Conservation (phyloP, 768 basidiomycete species). For the Agrocybe praecox region DNA sequence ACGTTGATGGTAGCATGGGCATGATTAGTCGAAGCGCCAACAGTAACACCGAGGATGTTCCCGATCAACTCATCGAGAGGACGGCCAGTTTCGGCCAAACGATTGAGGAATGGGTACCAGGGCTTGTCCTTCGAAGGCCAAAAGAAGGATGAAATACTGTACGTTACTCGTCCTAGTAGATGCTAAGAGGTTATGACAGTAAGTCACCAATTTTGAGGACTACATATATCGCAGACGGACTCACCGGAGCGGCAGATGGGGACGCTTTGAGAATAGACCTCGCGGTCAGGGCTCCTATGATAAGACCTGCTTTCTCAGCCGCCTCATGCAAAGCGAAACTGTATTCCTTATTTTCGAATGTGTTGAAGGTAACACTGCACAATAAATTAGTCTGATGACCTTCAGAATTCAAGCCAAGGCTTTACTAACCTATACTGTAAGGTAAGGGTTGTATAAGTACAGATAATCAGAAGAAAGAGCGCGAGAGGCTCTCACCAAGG, state of each 20-base stretch:
- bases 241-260: conserved; percentile 12
- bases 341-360: conserved; percentile 6
- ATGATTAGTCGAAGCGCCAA: conserved; percentile 46
- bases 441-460: neutral
- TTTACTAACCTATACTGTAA: conserved; percentile 14
- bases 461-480: neutral
- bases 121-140: conserved; percentile 31
- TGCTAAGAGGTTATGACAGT: conserved; percentile 26
- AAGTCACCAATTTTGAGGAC: neutral
- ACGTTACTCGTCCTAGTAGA: conserved; percentile 25
- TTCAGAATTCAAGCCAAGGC: too few species aligned
- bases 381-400: neutral
- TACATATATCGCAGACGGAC: neutral
- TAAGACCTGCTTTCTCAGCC: conserved; percentile 8
- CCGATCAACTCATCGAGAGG: conserved; percentile 44
- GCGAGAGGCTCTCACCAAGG: conserved; percentile 26
- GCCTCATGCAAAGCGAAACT: conserved; percentile 12
- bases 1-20: conserved; percentile 50
- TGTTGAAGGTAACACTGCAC: conserved; percentile 11
- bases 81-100: conserved; percentile 35
- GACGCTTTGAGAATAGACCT: conserved; percentile 12
- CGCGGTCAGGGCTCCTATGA: conserved; percentile 3
- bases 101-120: conserved; percentile 39
- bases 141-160: conserved; percentile 26
- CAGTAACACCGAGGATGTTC: conserved; percentile 46